phyloP scores from a whole-genome alignment of 2,329 filamentous ascomycete genomes.

The Colletotrichum echinochloae region DNA sequence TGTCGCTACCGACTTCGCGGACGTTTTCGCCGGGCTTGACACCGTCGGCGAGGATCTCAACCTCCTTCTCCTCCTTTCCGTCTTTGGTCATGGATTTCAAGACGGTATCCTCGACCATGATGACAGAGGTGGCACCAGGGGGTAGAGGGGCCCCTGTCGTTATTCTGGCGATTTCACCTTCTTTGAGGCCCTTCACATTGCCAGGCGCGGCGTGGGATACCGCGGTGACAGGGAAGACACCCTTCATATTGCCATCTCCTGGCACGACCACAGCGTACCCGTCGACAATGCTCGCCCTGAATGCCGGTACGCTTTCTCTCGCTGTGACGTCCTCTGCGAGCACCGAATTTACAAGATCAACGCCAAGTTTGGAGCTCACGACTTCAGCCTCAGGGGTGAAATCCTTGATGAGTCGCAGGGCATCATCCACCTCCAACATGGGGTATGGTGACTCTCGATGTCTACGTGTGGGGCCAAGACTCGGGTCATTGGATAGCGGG shows the following conservation, averaged over 20 bases:
- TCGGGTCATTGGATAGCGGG: constrained; percentile 70
- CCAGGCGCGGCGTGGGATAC: constrained; percentile 87
- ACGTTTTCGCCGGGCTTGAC: constrained; percentile 88
- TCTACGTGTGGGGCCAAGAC: constrained; percentile 73
- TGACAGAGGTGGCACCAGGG: constrained; percentile 87
- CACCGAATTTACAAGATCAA: constrained; percentile 78
- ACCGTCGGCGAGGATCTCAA: constrained; percentile 85
- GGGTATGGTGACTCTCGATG: constrained; percentile 91
- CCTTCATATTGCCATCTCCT: constrained; percentile 73
- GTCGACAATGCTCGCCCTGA: constrained; percentile 95
- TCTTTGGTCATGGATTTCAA: constrained; percentile 82
- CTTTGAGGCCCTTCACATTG: constrained; percentile 71
- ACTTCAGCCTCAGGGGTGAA: constrained; percentile 75
- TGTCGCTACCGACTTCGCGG: constrained; percentile 90
- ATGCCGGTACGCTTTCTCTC: constrained; percentile 87
- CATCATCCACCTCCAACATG: constrained; percentile 88
- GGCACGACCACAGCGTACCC: constrained; percentile 88
- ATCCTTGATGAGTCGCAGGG: constrained; percentile 77
- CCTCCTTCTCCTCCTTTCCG: constrained; percentile 84
- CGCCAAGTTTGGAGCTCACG: constrained; percentile 70
- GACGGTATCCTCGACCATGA: constrained; percentile 96
- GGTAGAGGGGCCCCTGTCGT: constrained; percentile 95
- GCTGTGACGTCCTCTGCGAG: constrained; percentile 87
- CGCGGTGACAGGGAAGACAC: constrained; percentile 86
- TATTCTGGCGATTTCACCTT: constrained; percentile 86